Conservation (phyloP, 176 grass and related monocot species). For the Triticum timopheevii region DNA sequence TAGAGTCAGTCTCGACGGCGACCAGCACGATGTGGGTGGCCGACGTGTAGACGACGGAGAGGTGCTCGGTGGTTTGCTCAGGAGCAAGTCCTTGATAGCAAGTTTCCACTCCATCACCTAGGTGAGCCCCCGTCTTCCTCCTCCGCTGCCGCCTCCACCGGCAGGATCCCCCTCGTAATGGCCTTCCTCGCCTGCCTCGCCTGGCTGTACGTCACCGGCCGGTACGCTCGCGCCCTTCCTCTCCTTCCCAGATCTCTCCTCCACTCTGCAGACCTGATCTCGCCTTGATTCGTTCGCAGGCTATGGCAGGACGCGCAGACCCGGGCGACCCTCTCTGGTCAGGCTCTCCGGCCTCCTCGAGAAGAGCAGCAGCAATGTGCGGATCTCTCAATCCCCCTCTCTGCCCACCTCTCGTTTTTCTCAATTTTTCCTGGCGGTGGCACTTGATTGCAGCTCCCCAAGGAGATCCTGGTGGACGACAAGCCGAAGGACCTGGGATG, state of each 20-base stretch:
- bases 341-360: conserved; percentile 55
- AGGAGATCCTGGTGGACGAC: conserved; percentile 76
- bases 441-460: conserved; percentile 54
- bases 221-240: conserved; percentile 19
- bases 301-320: conserved; percentile 95
- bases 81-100: too few species aligned
- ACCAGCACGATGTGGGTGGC: too few species aligned
- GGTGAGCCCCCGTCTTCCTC: conserved; percentile 21
- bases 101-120: too few species aligned
- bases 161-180: conserved; percentile 66
- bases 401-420: background rate
- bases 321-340: conserved; percentile 55
- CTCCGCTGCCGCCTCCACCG: conserved; percentile 1
- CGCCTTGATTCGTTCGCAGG: conserved; percentile 29
- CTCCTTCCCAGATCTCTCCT: conserved; percentile 20
- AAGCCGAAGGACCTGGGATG: conserved; percentile 85
- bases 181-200: conserved; percentile 57
- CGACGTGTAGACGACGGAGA: too few species aligned
- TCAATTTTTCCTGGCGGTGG: background rate
- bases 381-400: conserved; percentile 24
- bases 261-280: background rate
- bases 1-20: too few species aligned
- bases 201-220: conserved; percentile 89
- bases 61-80: too few species aligned
- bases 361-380: conserved; percentile 73